phyloP scores from a whole-genome alignment of 164 flowering plant species.

The Vitis rupestris region DNA sequence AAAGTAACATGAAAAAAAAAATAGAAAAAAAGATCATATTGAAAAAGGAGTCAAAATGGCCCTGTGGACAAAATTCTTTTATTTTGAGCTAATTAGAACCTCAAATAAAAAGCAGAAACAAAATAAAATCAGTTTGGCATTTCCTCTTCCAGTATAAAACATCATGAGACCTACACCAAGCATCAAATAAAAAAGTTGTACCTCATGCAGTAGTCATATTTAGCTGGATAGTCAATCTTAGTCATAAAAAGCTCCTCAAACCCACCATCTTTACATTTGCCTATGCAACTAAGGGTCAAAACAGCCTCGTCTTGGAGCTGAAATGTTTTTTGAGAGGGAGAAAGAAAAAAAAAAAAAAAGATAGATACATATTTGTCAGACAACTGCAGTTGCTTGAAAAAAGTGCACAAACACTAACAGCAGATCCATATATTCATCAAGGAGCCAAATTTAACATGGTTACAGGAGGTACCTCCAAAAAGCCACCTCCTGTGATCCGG shows the following conservation, averaged over 20 bases:
- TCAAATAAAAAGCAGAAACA: not conserved
- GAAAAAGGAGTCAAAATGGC: not conserved
- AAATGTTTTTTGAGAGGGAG: constrained; percentile 6
- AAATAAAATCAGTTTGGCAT: not conserved
- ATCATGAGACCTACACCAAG: not conserved
- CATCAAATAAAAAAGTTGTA: constrained; percentile 15
- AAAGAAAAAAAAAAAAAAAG: not conserved
- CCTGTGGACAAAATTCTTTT: not conserved
- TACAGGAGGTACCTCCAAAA: constrained; percentile 54
- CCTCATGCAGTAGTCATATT: constrained; percentile 83
- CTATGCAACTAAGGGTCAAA: constrained; percentile 55
- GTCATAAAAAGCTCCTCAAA: constrained; percentile 79
- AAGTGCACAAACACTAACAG: not conserved
- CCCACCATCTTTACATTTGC: constrained; percentile 61
- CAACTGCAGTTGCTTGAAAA: not conserved
- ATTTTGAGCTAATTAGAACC: not conserved
- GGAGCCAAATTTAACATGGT: not conserved
- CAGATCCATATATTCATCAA: not conserved
- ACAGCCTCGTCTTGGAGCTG: constrained; percentile 87
- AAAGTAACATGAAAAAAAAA: not conserved
- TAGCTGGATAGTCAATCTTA: constrained; percentile 71
- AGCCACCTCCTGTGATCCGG: constrained; percentile 58
- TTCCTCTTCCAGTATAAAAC: no score
- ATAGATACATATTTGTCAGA: not conserved
- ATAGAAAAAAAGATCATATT: not conserved